Evolutionary conservation across 2,329 filamentous ascomycete species (phyloP).

Genomic region (Pseudogymnoascus sp.): DNA sequence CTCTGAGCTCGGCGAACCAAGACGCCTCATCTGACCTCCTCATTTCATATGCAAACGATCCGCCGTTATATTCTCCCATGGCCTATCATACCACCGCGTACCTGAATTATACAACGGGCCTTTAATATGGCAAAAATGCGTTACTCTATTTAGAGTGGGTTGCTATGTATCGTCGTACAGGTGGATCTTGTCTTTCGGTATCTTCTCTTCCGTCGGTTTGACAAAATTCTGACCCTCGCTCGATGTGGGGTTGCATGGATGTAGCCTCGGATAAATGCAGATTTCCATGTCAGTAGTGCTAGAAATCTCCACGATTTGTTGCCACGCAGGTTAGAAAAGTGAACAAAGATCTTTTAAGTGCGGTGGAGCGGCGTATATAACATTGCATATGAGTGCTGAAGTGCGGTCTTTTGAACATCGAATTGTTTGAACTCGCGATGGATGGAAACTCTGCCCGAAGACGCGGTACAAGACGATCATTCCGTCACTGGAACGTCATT

Average conservation of each 20-base stretch:
- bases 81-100: too few relatives aligned
- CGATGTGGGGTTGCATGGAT: background rate
- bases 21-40: too few relatives aligned
- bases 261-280: background rate
- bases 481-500: background rate
- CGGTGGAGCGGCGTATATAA: background rate
- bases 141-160: too few relatives aligned
- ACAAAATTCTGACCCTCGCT: constrained; percentile 35
- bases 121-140: too few relatives aligned
- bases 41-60: too few relatives aligned
- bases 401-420: constrained; percentile 42
- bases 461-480: constrained; percentile 40
- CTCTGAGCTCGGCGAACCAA: too few relatives aligned
- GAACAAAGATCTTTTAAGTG: background rate
- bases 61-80: too few relatives aligned
- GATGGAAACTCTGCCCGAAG: constrained; percentile 42
- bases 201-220: background rate
- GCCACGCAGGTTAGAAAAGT: background rate
- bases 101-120: too few relatives aligned
- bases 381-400: constrained; percentile 17
- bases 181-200: background rate
- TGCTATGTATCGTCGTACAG: too few relatives aligned
- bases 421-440: constrained; percentile 40
- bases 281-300: background rate
- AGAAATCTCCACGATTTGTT: background rate